Evolutionary conservation across 23 red algal genomes (phyloP).

Genomic region (Agarophyton chilense): DNA sequence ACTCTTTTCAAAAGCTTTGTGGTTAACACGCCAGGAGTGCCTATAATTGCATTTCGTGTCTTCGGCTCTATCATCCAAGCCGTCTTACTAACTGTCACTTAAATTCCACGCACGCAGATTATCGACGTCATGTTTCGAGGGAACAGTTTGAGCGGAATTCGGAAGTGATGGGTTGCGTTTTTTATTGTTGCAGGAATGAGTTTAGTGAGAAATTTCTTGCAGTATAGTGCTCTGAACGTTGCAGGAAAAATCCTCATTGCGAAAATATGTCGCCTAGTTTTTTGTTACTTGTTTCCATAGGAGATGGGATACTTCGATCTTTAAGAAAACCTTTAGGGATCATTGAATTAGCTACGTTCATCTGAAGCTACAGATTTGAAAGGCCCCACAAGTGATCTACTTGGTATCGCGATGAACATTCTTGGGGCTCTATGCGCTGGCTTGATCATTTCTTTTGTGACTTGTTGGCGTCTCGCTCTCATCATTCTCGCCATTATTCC

Average conservation of each 20-base stretch:
- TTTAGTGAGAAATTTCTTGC: constrained; percentile 42
- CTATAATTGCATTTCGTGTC: constrained; percentile 17
- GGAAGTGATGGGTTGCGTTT: constrained; percentile 27
- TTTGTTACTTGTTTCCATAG: constrained; percentile 73
- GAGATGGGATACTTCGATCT: constrained; percentile 86
- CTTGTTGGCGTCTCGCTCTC: constrained; percentile 71
- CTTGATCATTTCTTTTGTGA: constrained; percentile 71
- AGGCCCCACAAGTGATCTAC: constrained; percentile 53
- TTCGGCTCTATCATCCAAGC: constrained; percentile 23
- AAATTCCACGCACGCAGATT: constrained; percentile 20
- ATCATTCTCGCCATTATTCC: constrained; percentile 80
- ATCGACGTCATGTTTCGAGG: constrained; percentile 22
- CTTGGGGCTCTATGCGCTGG: constrained; percentile 36
- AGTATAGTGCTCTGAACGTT: constrained; percentile 67
- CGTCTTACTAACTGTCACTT: constrained; percentile 30
- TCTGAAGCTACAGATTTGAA: constrained; percentile 56
- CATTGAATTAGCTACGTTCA: constrained; percentile 42
- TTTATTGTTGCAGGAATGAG: constrained; percentile 22
- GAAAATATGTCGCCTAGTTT: constrained; percentile 60
- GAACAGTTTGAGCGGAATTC: constrained; percentile 24
- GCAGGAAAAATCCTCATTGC: constrained; percentile 75
- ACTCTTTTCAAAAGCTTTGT: constrained; percentile 13
- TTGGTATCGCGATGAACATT: constrained; percentile 27
- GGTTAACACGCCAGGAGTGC: constrained; percentile 32
- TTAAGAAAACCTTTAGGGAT: constrained; percentile 52